Evolutionary conservation across 331 rosid species (phyloP), one percentile per base, ranked within the genome.

Genomic region (Ulmus americana): DNA sequence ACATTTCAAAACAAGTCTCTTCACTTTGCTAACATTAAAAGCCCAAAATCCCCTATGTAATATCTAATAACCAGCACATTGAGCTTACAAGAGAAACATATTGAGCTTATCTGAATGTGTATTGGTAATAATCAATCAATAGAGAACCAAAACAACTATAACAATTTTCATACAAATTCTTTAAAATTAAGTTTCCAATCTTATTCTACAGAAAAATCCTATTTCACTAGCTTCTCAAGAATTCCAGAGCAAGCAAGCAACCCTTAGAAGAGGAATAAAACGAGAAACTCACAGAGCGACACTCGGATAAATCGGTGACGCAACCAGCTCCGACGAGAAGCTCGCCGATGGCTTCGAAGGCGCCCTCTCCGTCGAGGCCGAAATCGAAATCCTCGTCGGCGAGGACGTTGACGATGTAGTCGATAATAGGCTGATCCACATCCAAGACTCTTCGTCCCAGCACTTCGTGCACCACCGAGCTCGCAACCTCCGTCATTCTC

Each of bases 341-440:
- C 70, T 92, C 95, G 0, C 97, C 91, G 42, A 92, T 70, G 61
- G 96, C 92, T 6, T 92, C 97, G 68, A 85, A 85, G 49, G 87
- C 86, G 49, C 95, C 97, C 68, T 92, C 88, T 7, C 97, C 98
- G 50, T 92, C 91, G 67, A 71, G 78, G 6, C 98, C 98, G 43
- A 92, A 89, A 46, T 92, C 97, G 74, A 92, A 92, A 74, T 92
- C 98, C 10, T 92, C 98, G 49, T 89, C 98, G 39, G 98, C 98
- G 71, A 92, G 97, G 65, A 92, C 98, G 67, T 92, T 89, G 66
- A 92, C 47, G 54, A 92, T 86, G 77, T 92, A 92, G 72, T 90
- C 96, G 57, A 92, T 73, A 22, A 89, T 87, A 6, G 98, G 98
- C 58, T 82, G 76, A 70, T 92, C 98, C 10, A 92, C 91, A 62